Conservation (phyloP, 2,329 filamentous ascomycete genomes). For the Fusarium anguioides region DNA sequence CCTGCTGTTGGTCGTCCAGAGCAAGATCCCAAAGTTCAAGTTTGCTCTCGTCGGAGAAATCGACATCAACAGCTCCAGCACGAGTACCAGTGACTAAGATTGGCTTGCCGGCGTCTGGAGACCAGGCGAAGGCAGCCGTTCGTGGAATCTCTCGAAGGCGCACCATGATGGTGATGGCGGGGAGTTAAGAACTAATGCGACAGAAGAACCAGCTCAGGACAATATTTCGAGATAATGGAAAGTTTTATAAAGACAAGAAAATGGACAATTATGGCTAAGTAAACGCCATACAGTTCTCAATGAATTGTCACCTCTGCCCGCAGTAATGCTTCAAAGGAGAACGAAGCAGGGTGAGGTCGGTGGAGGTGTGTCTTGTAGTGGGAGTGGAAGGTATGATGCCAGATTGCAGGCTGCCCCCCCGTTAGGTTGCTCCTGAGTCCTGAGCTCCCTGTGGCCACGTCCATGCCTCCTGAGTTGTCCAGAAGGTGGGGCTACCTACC, state of each 20-base stretch:
- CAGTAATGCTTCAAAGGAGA: slow-evolving; percentile 43
- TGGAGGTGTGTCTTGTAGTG: slow-evolving; percentile 43
- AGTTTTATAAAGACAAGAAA: slow-evolving; percentile 30
- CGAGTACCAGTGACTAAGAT: slow-evolving; percentile 93
- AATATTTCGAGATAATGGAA: slow-evolving; percentile 31
- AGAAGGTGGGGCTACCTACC: slow-evolving; percentile 31
- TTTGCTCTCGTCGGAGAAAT: slow-evolving; percentile 97
- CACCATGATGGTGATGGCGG: slow-evolving; percentile 75
- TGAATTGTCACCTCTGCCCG: slow-evolving; percentile 47
- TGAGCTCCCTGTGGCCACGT: slow-evolving; percentile 47
- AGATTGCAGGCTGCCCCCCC: slow-evolving; percentile 55
- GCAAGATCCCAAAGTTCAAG: slow-evolving; percentile 95
- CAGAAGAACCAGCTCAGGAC: slow-evolving; percentile 39
- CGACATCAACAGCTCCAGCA: slow-evolving; percentile 93
- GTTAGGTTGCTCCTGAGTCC: slow-evolving; percentile 46
- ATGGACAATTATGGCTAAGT: slow-evolving; percentile 34
- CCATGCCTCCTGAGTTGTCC: slow-evolving; percentile 45
- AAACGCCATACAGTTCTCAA: slow-evolving; percentile 35
- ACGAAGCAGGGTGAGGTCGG: slow-evolving; percentile 42
- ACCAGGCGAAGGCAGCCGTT: slow-evolving; percentile 98
- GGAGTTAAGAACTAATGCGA: slow-evolving; percentile 40
- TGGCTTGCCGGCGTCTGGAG: slow-evolving; percentile 80
- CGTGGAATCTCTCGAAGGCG: slow-evolving; percentile 95
- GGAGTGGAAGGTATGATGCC: slow-evolving; percentile 55
- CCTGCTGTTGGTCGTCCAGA: slow-evolving; percentile 79